Evolutionary conservation across 371 early-diverging fungal genomes (phyloP).

Genomic region (Mucor irregularis): DNA sequence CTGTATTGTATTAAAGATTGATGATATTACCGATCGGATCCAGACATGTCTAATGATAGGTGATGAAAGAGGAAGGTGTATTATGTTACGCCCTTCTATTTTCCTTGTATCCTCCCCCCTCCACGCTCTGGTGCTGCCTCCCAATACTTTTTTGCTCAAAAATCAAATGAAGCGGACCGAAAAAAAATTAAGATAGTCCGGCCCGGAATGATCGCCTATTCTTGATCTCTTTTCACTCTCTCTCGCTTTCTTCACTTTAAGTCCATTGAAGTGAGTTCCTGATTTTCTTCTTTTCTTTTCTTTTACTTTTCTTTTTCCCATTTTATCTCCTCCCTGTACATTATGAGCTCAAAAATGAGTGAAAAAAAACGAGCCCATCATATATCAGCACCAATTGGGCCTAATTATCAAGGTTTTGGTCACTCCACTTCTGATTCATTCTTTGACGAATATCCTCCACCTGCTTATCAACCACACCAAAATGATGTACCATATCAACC

Average conservation of each 20-base stretch:
- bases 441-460: conserved; percentile 23
- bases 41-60: conserved; percentile 28
- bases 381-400: conserved; percentile 20
- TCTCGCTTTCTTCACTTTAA: not conserved
- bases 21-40: conserved; percentile 25
- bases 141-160: too few species aligned
- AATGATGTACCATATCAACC: not conserved
- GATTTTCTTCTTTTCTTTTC: not conserved
- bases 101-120: conserved; percentile 1
- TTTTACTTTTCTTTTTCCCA: not conserved
- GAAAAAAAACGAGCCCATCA: conserved; percentile 20
- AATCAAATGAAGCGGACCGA: not conserved
- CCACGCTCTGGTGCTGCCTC: not conserved
- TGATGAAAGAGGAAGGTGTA: conserved; percentile 25
- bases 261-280: not conserved
- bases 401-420: conserved; percentile 10
- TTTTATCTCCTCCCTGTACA: not conserved
- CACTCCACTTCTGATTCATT: conserved; percentile 16
- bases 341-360: not conserved
- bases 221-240: not conserved
- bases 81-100: conserved; percentile 6
- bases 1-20: not conserved
- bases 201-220: not conserved
- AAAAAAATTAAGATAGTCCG: not conserved
- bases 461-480: conserved; percentile 22